Base-by-base conservation (phyloP, 345 rosid species). In the Eucalyptus pauciflora region DNA sequence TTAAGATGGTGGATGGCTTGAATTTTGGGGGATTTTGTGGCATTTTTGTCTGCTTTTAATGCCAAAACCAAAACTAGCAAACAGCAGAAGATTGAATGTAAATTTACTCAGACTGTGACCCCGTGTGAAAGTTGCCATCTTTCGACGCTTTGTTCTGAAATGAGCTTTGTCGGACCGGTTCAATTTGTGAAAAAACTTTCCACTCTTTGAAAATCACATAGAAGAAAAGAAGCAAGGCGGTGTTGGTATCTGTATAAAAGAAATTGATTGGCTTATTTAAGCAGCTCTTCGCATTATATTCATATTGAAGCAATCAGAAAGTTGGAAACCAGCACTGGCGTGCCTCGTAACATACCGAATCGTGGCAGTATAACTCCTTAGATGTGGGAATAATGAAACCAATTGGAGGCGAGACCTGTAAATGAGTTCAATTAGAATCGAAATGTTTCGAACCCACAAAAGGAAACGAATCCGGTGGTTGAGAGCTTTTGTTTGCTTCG, bases 1-100 rank as follows among this genome's bases (percentile, higher is more conserved):
- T 95, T 81, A 94, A 94, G 91, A 96, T 96, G 94, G 95, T 94
- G 67, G 96, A 96, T 58, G 96, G 96, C 14, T 92, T 95, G 94
- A 94, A 96, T 90, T 96, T 96, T 58, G 94, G 93, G 93, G 94
- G 97, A 94, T 88, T 95, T 96, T 88, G 95, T 94, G 50, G 95
- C 95, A 58, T 96, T 95, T 92, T 92, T 95, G 92, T 96, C 98
- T 48, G 90, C 94, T 14, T 96, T 95, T 88, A 93, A 94, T 92
- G 90, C 94, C 51, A 94, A 93, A 91, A 95, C 98, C 51, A 94
- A 93, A 91, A 95, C 95, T 87, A 93, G 91, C 56, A 27, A 87
- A 51, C 94, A 90, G 87, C 93, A 94, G 90, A 95, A 95, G 92
- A 64, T 95, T 60, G 92, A 92, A 76, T 86, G 97, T 96, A 89